Evolutionary conservation across 2,329 filamentous ascomycete species (phyloP), one percentile per base, ranked within the genome.

Genomic region (Hypoxylon sp.): DNA sequence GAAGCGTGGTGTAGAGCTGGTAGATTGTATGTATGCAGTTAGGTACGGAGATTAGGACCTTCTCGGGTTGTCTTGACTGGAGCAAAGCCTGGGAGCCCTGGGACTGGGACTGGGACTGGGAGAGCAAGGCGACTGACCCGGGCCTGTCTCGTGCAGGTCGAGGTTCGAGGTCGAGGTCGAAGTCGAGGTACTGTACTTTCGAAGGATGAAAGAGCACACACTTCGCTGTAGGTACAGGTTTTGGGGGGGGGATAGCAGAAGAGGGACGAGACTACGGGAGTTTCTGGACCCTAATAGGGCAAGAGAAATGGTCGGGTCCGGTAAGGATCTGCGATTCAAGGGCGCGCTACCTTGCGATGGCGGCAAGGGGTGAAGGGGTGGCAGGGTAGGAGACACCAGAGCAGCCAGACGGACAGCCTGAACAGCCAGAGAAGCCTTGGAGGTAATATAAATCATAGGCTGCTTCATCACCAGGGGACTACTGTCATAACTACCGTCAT

Each of bases 261-360:
- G 55, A 60, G 45, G 51, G 48, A 58, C 49, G 55, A 63, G 42
- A 64, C 50, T 66, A 61, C 58, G 57, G 67, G 64, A 66, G 65
- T 64, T 65, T 67, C 66, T 67, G 64, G 68, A 53, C 63, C 67
- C 63, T 69, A 62, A 66, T 62, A 60, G 64, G 63, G 60, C 55
- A 62, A 65, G 62, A 68, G 63, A 63, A 59, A 43, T 50, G 47
- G 57, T 67, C 62, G 60, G 49, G 67, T 60, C 55, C 58, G 67
- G 69, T 55, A 71, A 67, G 65, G 69, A 71, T 71, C 69, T 68
- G 67, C 69, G 63, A 63, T 55, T 67, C 52, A 66, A 70, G 66
- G 67, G 68, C 68, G 68, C 68, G 68, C 68, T 69, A 69, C 58
- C 58, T 56, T 66, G 55, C 63, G 57, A 64, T 63, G 63, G 64